Evolutionary conservation across 2,329 filamentous ascomycete genomes (phyloP).

Genomic region (Colletotrichum liaoningense): DNA sequence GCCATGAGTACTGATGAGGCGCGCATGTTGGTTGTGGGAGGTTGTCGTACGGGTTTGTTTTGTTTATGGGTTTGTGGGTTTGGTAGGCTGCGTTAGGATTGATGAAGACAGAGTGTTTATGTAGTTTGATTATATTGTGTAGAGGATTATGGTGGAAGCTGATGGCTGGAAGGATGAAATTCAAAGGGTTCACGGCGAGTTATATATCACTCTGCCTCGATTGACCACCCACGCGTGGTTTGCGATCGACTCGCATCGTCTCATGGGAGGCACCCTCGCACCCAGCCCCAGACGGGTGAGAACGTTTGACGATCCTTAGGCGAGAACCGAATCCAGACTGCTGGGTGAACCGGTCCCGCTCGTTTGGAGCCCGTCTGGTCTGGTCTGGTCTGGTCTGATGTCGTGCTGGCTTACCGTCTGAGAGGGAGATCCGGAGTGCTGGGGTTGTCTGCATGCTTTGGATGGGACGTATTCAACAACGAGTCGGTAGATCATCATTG

Average conservation of each 20-base stretch:
- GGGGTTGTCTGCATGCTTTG: too few species aligned
- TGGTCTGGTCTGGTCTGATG: neutral
- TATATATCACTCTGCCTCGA: neutral
- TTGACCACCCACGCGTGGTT: neutral
- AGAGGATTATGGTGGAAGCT: neutral
- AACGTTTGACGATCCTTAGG: neutral
- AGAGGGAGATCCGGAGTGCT: too few species aligned
- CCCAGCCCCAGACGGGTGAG: neutral
- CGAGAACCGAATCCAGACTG: neutral
- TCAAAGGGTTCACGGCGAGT: neutral
- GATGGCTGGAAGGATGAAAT: neutral
- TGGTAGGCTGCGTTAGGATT: neutral
- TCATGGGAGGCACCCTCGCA: neutral
- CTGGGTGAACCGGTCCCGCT: neutral
- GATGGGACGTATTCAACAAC: too few species aligned
- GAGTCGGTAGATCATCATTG: too few species aligned
- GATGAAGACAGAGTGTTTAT: neutral
- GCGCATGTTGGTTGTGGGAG: neutral
- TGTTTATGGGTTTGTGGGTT: neutral
- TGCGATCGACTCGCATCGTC: neutral
- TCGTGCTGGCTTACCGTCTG: neutral
- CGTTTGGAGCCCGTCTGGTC: neutral
- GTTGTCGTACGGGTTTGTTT: neutral
- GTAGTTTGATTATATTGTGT: neutral
- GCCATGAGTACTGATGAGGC: constrained; percentile 16